Base-by-base conservation (phyloP, 441 rosid species). In the Populus trichocarpa region DNA sequence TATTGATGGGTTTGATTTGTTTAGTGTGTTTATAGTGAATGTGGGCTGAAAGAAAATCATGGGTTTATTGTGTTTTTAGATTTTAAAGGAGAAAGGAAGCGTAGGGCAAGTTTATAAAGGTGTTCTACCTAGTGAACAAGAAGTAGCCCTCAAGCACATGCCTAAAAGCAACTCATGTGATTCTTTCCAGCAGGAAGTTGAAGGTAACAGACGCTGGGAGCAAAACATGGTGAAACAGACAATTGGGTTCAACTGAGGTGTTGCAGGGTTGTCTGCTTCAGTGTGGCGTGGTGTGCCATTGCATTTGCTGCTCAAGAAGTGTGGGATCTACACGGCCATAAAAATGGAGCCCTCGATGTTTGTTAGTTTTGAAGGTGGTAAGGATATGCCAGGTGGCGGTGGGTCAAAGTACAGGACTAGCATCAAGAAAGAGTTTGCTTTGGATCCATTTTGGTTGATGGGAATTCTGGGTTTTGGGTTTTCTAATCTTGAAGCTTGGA, bases 331-430 rank as follows among this genome's bases (percentile, higher is more conserved):
- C 67, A 87, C 35, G 7, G 91, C 79, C 79, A 90, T 13, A 87
- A 83, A 84, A 77, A 81, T 0, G 92, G 97, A 8, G 97, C 96
- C 10, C 82, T 90, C 8, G 87, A 90, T 73, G 97, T 93, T 57
- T 95, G 97, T 69, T 95, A 33, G 5, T 33, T 33, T 95, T 67
- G 98, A 95, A 87, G 98, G 97, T 10, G 93, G 87, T 0, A 97
- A 95, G 86, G 94, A 91, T 83, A 82, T 95, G 72, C 97, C 98
- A 7, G 97, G 97, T 4, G 98, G 96, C 26, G 98, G 95, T 0
- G 97, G 97, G 71, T 90, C 95, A 77, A 93, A 93, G 79, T 93
- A 95, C 71, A 97, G 96, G 33, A 95, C 98, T 1, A 90, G 98
- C 63, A 77, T 95, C 2, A 80, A 10, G 72, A 89, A 79, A 78